These are phyloP conservation scores for Sporothrix globosa DNA, from an alignment of 2,329 filamentous ascomycete genomes.

Conservation along the genomic window DNA sequence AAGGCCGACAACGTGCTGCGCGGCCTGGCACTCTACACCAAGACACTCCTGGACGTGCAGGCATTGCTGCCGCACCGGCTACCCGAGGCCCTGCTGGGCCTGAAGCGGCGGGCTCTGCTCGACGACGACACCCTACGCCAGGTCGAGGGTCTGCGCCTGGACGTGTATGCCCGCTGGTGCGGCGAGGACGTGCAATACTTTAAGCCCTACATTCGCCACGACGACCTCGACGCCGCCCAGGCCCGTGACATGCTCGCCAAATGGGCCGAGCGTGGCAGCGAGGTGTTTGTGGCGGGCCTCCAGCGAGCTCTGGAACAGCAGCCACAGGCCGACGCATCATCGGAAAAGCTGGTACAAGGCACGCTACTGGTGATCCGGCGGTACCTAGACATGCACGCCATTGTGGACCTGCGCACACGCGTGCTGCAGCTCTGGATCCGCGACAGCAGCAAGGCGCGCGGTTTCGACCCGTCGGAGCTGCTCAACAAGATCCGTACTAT, in stretches of 20 bases:
- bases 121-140: slow-evolving; percentile 68
- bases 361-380: slow-evolving; percentile 1
- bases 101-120: slow-evolving; percentile 73
- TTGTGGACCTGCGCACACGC: slow-evolving; percentile 70
- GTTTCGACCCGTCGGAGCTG: slow-evolving; percentile 69
- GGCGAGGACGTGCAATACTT: slow-evolving; percentile 81
- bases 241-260: slow-evolving; percentile 62
- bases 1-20: slow-evolving; percentile 58
- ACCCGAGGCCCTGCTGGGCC: slow-evolving; percentile 65
- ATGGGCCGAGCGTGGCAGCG: slow-evolving; percentile 66
- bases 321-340: neutral
- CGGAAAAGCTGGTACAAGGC: neutral
- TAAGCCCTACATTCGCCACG: slow-evolving; percentile 83
- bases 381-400: slow-evolving; percentile 65
- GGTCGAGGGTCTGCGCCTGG: slow-evolving; percentile 73
- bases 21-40: slow-evolving; percentile 72
- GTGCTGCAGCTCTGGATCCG: slow-evolving; percentile 76
- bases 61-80: slow-evolving; percentile 73
- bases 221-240: slow-evolving; percentile 67
- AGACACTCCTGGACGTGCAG: slow-evolving; percentile 70
- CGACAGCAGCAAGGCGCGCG: slow-evolving; percentile 64
- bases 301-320: slow-evolving; percentile 58
- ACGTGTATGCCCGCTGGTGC: slow-evolving; percentile 79
- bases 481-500: slow-evolving; percentile 68
- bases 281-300: slow-evolving; percentile 64